phyloP scores from a whole-genome alignment of 768 basidiomycete species.

The Tulasnella sp. region DNA sequence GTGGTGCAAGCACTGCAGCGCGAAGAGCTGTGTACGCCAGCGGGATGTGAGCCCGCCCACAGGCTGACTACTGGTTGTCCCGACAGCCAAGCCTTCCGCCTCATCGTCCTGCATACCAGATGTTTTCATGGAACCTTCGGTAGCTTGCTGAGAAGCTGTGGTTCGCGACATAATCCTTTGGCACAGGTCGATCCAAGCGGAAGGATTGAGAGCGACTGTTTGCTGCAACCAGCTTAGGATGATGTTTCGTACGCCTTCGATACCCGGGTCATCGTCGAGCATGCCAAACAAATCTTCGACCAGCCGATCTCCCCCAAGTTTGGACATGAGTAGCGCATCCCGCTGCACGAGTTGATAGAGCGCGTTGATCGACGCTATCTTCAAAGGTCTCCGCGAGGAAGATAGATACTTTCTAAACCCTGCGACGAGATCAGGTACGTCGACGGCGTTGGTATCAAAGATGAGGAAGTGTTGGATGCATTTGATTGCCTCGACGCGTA shows the following conservation, averaged over 20 bases:
- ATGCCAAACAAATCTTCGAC: slow-evolving; percentile 93
- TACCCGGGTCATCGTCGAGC: slow-evolving; percentile 87
- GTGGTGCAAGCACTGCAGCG: slow-evolving; percentile 81
- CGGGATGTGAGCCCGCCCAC: slow-evolving; percentile 51
- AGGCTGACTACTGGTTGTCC: slow-evolving; percentile 24
- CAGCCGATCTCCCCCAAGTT: slow-evolving; percentile 83
- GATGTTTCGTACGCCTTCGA: slow-evolving; percentile 87
- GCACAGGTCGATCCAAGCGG: slow-evolving; percentile 96
- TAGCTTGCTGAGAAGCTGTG: slow-evolving; percentile 68
- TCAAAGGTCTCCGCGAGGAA: slow-evolving; percentile 73
- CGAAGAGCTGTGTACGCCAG: slow-evolving; percentile 95
- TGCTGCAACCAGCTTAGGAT: slow-evolving; percentile 92
- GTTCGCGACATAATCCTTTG: slow-evolving; percentile 95
- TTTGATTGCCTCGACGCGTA: slow-evolving; percentile 87
- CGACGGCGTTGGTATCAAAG: slow-evolving; percentile 79
- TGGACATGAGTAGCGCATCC: slow-evolving; percentile 84
- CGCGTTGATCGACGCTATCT: slow-evolving; percentile 89
- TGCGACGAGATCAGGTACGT: slow-evolving; percentile 68
- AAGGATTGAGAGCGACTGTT: slow-evolving; percentile 85
- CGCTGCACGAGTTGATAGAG: slow-evolving; percentile 95
- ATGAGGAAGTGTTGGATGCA: slow-evolving; percentile 96
- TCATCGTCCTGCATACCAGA: slow-evolving; percentile 73
- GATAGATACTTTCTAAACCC: slow-evolving; percentile 70
- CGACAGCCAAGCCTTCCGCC: slow-evolving; percentile 76
- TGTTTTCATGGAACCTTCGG: slow-evolving; percentile 46